phyloP scores from a whole-genome alignment of 202 grass and related monocot genomes.

The Panicum hallii region DNA sequence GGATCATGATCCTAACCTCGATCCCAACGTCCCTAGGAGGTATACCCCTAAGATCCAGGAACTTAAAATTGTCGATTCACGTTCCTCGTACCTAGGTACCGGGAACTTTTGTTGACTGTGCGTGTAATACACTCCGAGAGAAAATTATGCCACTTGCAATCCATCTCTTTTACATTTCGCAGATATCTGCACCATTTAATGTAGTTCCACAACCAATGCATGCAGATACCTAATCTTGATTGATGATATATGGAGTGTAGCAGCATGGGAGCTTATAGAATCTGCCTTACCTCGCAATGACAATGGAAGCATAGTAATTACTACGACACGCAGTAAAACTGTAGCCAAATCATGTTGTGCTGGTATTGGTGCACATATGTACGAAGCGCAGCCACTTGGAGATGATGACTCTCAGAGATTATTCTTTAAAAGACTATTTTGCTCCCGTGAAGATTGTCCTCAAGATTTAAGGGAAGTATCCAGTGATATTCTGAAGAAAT shows the following conservation, averaged over 20 bases:
- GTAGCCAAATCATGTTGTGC: background rate
- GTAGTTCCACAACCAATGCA: background rate
- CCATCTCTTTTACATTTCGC: background rate
- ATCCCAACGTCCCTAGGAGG: too few species aligned
- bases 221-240: background rate
- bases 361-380: background rate
- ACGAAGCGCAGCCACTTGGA: background rate
- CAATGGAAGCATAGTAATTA: constrained; percentile 6
- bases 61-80: too few species aligned
- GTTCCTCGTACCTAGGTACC: too few species aligned
- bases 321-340: constrained; percentile 20
- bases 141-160: background rate
- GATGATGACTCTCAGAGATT: background rate
- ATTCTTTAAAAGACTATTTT: constrained; percentile 25
- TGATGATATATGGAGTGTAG: background rate
- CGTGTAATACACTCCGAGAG: too few species aligned
- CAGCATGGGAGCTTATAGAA: background rate
- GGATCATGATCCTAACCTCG: too few species aligned
- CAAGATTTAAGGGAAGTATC: background rate
- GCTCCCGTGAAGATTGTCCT: background rate
- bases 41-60: too few species aligned
- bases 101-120: too few species aligned
- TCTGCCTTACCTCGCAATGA: background rate
- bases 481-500: constrained; percentile 4
- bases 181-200: background rate